Conservation (phyloP, 768 basidiomycete species). For the Amanita polypyramis region DNA sequence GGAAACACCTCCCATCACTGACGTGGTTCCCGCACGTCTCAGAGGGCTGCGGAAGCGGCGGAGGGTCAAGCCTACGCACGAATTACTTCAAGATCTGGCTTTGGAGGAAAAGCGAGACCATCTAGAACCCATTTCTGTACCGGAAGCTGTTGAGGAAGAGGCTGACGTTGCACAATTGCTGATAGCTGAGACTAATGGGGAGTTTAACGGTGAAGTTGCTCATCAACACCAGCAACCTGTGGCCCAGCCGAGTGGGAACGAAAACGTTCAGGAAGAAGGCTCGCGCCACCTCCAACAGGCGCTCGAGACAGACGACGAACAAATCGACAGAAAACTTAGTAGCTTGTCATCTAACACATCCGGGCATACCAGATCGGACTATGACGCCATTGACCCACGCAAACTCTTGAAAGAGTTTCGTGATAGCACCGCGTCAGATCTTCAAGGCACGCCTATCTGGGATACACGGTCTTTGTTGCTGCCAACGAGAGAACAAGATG, state of each 20-base stretch:
- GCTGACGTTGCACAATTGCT: slow-evolving; percentile 19
- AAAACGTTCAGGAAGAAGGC: slow-evolving; percentile 1
- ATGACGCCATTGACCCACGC: neutral
- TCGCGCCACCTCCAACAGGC: neutral
- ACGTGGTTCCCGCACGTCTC: neutral
- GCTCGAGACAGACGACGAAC: slow-evolving; percentile 2
- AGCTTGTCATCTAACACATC: too few species aligned
- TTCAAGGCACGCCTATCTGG: neutral
- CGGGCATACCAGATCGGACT: neutral
- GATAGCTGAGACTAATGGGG: slow-evolving; percentile 10
- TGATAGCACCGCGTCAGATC: neutral
- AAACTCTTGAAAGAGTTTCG: neutral
- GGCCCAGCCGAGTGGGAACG: neutral
- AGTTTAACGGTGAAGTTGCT: neutral
- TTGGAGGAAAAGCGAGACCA: neutral
- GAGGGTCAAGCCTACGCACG: neutral
- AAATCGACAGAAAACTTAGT: neutral
- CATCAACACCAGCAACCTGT: neutral
- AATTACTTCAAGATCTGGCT: neutral
- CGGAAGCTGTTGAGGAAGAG: slow-evolving; percentile 18
- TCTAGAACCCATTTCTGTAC: neutral
- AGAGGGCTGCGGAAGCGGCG: neutral
- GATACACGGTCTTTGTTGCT: neutral
- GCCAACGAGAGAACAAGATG: neutral
- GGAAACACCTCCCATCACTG: slow-evolving; percentile 15